Conservation (phyloP, 2,329 filamentous ascomycete species). For the Alternaria conjuncta region DNA sequence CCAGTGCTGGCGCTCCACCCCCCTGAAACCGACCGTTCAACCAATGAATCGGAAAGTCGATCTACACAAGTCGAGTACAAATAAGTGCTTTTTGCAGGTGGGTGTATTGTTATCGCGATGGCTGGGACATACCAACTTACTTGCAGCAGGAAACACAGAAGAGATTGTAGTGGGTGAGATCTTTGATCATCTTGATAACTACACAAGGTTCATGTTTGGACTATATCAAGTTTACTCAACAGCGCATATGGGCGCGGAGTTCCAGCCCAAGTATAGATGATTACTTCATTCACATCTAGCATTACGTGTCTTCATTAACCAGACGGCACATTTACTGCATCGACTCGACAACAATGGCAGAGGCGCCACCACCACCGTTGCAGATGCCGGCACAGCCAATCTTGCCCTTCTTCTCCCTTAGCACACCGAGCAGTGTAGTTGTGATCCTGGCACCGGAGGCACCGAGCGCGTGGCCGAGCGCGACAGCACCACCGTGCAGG, state of each 20-base stretch:
- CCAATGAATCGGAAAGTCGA: conserved; percentile 5
- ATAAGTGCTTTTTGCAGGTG: not conserved
- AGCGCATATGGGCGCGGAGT: not conserved
- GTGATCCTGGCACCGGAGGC: conserved; percentile 93
- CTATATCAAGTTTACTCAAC: not conserved
- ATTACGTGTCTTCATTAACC: conserved; percentile 10
- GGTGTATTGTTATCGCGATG: not conserved
- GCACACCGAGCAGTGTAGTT: conserved; percentile 84
- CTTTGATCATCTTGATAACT: not conserved
- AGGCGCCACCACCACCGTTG: conserved; percentile 96
- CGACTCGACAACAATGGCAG: conserved; percentile 85
- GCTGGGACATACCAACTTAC: not conserved
- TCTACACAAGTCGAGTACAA: not conserved
- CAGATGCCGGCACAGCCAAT: conserved; percentile 94
- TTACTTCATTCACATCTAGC: conserved; percentile 8
- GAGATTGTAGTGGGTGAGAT: not conserved
- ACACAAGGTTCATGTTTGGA: not conserved
- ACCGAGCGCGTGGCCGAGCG: conserved; percentile 93
- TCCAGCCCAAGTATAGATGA: not conserved
- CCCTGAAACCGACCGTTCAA: conserved; percentile 15
- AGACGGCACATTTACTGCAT: conserved; percentile 36
- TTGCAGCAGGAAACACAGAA: not conserved
- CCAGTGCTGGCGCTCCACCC: conserved; percentile 3
- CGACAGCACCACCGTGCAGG: conserved; percentile 91
- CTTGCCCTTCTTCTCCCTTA: conserved; percentile 91